phyloP scores from a whole-genome alignment of 192 early-diverging fungal species.

The Helicostylum pulchrum region DNA sequence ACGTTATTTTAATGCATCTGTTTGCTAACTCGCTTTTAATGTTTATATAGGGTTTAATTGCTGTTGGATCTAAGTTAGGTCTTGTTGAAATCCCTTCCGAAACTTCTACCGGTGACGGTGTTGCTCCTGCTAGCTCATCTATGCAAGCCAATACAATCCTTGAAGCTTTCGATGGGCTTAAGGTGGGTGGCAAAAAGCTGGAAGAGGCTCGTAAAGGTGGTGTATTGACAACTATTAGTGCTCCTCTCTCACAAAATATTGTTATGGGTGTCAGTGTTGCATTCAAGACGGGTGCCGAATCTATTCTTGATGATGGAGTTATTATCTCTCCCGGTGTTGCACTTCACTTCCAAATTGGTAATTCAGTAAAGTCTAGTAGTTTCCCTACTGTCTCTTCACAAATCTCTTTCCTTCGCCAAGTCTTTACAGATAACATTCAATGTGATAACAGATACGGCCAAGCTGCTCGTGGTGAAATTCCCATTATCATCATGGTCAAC shows the following conservation, averaged over 20 bases:
- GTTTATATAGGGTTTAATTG: slow-evolving; percentile 47
- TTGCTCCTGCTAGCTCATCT: slow-evolving; percentile 15
- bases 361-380: slow-evolving; percentile 31
- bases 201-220: slow-evolving; percentile 59
- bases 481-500: slow-evolving; percentile 44
- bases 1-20: background rate
- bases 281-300: slow-evolving; percentile 61
- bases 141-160: slow-evolving; percentile 31
- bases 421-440: slow-evolving; percentile 34
- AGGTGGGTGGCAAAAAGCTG: slow-evolving; percentile 54
- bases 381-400: slow-evolving; percentile 55
- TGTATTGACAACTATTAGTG: slow-evolving; percentile 56
- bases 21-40: background rate
- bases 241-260: slow-evolving; percentile 48
- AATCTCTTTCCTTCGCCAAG: slow-evolving; percentile 43
- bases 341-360: slow-evolving; percentile 60
- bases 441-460: slow-evolving; percentile 33
- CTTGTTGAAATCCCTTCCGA: slow-evolving; percentile 66
- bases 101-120: slow-evolving; percentile 57
- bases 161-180: slow-evolving; percentile 63
- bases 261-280: slow-evolving; percentile 62
- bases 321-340: slow-evolving; percentile 52
- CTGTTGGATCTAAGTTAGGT: slow-evolving; percentile 58
- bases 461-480: slow-evolving; percentile 49
- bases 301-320: slow-evolving; percentile 37